Percentiles rank a stretch among this genome's conserved stretches.
phyloP scores from a whole-genome alignment of 768 basidiomycete species.

The Megacollybia marginata region DNA sequence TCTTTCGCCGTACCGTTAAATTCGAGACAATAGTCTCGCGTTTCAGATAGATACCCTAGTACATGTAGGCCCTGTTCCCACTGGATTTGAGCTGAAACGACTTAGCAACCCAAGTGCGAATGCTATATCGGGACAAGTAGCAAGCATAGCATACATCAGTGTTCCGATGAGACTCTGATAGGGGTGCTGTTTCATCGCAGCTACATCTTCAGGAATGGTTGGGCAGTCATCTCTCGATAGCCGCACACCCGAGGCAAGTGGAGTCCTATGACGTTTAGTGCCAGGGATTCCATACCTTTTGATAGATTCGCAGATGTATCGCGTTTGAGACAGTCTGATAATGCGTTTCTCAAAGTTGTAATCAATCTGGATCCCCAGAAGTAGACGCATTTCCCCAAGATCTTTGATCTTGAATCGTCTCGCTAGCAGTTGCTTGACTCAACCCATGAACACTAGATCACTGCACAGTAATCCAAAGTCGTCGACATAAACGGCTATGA shows the following conservation, averaged over 20 bases:
- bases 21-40: conserved; percentile 7
- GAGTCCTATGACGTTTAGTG: background rate
- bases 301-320: conserved; percentile 5
- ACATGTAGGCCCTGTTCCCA: conserved; percentile 31
- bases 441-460: background rate
- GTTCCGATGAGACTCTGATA: conserved; percentile 22
- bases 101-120: conserved; percentile 24
- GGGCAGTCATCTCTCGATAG: background rate
- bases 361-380: conserved; percentile 11
- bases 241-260: conserved; percentile 3
- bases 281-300: background rate
- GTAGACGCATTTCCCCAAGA: conserved; percentile 4
- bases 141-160: conserved; percentile 25
- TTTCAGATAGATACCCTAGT: conserved; percentile 30
- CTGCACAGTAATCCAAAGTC: conserved; percentile 5
- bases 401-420: conserved; percentile 8
- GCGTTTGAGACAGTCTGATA: conserved; percentile 6
- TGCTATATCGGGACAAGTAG: conserved; percentile 31
- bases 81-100: conserved; percentile 26
- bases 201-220: conserved; percentile 1
- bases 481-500: conserved; percentile 16
- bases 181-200: conserved; percentile 6
- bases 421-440: conserved; percentile 7
- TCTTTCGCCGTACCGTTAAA: no score
- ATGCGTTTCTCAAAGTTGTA: conserved; percentile 6